These are phyloP conservation scores for Volvox carteri DNA, from an alignment of 163 green algal genomes.

Conservation along the genomic window DNA sequence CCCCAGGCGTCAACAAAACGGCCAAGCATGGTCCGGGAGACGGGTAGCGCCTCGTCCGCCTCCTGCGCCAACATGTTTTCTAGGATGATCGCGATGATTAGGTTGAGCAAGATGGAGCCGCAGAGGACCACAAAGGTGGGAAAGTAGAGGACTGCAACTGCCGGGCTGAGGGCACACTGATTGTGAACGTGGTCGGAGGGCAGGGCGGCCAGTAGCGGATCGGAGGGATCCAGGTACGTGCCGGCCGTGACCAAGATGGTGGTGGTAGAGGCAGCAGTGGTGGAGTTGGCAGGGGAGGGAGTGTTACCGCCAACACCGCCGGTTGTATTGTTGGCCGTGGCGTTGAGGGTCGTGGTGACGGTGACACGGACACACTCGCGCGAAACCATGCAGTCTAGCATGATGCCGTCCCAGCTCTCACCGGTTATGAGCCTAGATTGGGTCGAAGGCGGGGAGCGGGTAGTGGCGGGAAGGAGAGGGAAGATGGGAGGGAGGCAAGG, in stretches of 20 bases:
- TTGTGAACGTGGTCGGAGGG: constrained; percentile 25
- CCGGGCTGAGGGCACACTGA: constrained; percentile 61
- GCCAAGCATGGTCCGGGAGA: not conserved
- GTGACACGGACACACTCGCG: constrained; percentile 57
- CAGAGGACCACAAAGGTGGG: constrained; percentile 75
- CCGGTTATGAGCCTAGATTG: constrained; percentile 78
- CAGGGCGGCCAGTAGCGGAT: not conserved
- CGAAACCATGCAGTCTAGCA: constrained; percentile 79
- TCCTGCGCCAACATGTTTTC: constrained; percentile 73
- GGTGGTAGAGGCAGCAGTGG: not conserved
- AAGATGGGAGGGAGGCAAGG: not conserved
- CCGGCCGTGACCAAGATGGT: not conserved
- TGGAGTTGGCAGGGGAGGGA: not conserved
- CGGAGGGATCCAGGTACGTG: constrained; percentile 31
- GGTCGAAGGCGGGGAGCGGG: not conserved
- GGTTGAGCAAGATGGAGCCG: constrained; percentile 73
- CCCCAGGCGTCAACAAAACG: constrained; percentile 64
- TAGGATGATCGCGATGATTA: constrained; percentile 79
- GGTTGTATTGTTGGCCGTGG: too few species aligned
- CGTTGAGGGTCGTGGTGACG: not conserved
- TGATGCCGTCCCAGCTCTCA: constrained; percentile 81
- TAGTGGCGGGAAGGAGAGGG: constrained; percentile 40
- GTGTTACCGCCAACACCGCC: too few species aligned
- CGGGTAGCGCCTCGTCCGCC: constrained; percentile 62
- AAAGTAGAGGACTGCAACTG: constrained; percentile 73